Conservation (phyloP, 495 filamentous ascomycete species). For the Annulohypoxylon moriforme region DNA sequence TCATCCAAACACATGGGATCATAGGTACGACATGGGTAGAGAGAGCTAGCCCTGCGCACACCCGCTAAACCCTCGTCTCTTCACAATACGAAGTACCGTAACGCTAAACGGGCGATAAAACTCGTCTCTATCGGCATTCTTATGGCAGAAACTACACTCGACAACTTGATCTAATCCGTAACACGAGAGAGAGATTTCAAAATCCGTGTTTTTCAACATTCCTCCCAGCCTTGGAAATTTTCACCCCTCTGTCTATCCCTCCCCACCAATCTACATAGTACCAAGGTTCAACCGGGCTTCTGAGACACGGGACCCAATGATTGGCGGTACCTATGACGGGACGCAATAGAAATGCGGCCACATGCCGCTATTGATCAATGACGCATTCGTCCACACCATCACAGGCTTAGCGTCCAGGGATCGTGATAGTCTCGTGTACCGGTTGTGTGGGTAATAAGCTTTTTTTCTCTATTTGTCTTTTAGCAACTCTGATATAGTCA, state of each 20-base stretch:
- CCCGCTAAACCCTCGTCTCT: slow-evolving; percentile 18
- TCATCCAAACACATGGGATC: slow-evolving; percentile 48
- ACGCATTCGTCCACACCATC: slow-evolving; percentile 46
- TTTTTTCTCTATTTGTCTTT: slow-evolving; percentile 17
- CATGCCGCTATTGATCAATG: slow-evolving; percentile 46
- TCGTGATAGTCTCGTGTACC: slow-evolving; percentile 34
- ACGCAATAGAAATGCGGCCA: slow-evolving; percentile 38
- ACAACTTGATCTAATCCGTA: not conserved
- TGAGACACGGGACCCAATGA: slow-evolving; percentile 40
- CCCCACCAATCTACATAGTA: slow-evolving; percentile 17
- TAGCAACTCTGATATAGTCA: not conserved
- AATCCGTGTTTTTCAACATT: slow-evolving; percentile 28
- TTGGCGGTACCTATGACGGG: slow-evolving; percentile 42
- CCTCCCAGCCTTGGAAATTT: slow-evolving; percentile 16
- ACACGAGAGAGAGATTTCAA: slow-evolving; percentile 6
- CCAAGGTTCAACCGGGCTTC: slow-evolving; percentile 40
- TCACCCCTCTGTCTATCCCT: slow-evolving; percentile 18
- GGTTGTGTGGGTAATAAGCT: slow-evolving; percentile 33
- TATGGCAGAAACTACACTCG: not conserved
- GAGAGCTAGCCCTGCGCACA: slow-evolving; percentile 25
- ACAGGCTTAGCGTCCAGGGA: slow-evolving; percentile 19
- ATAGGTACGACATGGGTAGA: slow-evolving; percentile 39
- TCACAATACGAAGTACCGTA: slow-evolving; percentile 31
- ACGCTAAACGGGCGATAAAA: slow-evolving; percentile 18
- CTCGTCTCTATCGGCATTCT: not conserved